phyloP scores from a whole-genome alignment of 306 rosid species.

The Cicer arietinum region DNA sequence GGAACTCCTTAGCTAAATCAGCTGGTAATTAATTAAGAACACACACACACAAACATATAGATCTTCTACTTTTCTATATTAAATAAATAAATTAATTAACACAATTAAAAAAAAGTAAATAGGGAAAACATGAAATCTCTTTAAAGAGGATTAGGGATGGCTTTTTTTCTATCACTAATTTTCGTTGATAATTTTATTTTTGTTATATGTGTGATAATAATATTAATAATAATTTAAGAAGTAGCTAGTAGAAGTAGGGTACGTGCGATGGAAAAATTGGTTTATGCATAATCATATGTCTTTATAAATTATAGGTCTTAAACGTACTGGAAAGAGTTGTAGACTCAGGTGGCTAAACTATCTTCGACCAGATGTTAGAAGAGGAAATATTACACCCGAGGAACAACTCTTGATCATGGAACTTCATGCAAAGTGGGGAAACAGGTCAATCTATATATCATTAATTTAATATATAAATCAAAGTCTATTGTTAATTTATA shows the following conservation, averaged over 20 bases:
- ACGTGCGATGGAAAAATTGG: too few species aligned
- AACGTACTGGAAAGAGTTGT: conserved; percentile 97
- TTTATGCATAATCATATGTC: background rate
- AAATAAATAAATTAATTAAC: background rate
- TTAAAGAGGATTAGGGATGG: too few species aligned
- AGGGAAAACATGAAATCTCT: too few species aligned
- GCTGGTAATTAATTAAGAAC: conserved; percentile 63
- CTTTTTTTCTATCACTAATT: too few species aligned
- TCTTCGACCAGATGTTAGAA: conserved; percentile 92
- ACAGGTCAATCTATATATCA: conserved; percentile 61
- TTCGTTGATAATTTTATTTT: too few species aligned
- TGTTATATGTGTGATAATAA: too few species aligned
- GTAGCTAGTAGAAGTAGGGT: too few species aligned
- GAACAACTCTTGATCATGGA: conserved; percentile 95
- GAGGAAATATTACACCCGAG: conserved; percentile 93
- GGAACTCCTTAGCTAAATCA: conserved; percentile 94
- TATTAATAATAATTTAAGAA: too few species aligned
- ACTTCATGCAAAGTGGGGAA: conserved; percentile 97
- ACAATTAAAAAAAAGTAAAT: too few species aligned
- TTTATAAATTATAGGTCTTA: conserved; percentile 60
- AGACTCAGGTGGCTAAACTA: conserved; percentile 97
- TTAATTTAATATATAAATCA: background rate
- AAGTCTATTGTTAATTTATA: background rate
- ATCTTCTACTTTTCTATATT: background rate
- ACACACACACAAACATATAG: background rate